Evolutionary conservation across 768 basidiomycete genomes (phyloP), one percentile per base, ranked within the genome.

Genomic region (Polyporus arcularius): DNA sequence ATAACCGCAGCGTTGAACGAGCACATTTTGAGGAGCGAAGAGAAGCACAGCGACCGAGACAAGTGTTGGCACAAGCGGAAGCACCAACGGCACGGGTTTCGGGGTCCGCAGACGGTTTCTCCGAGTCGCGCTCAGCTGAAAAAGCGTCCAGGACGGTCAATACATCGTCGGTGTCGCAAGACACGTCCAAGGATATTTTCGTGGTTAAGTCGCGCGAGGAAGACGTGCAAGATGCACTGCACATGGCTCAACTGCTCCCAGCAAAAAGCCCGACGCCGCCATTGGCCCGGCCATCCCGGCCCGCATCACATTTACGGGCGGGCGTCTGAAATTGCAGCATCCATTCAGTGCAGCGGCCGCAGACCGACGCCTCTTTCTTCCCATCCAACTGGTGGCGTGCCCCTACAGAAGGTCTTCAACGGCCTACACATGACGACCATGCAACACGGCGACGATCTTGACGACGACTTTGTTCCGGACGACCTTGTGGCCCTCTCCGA

Each of bases 391-490:
- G 55, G 56, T 58, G 56, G 55, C 57, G 18, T 50, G 48, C 54
- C 47, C 53, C 12, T 32, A 46, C 38, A 40, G 52, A 55, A 28
- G 39, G 47, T 45, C 46, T 42, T 39, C 48, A 14, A 49, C 45
- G 51, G 53, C 56, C 55, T 52, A 26, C 21, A 26, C 2, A 42
- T 48, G 18, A 53, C 59, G 54, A 67, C 60, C 47, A 73, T 76
- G 73, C 79, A 72, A 56, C 68, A 78, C 62, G 87, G 88, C 45
- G 90, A 95, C 78, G 92, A 92, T 78, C 80, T 95, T 18, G 90
- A 90, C 50, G 93, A 94, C 71, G 89, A 93, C 64, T 92, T 89
- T 69, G 77, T 89, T 53, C 81, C 81, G 35, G 87, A 94, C 62
- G 87, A 88, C 46, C 76, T 83, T 14, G 82, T 90, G 0, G 86